Percentiles rank a stretch among this genome's conserved stretches.
These are phyloP conservation scores for Aspergillus phoenicis DNA, from an alignment of 2,329 filamentous ascomycete species.

Conservation along the genomic window DNA sequence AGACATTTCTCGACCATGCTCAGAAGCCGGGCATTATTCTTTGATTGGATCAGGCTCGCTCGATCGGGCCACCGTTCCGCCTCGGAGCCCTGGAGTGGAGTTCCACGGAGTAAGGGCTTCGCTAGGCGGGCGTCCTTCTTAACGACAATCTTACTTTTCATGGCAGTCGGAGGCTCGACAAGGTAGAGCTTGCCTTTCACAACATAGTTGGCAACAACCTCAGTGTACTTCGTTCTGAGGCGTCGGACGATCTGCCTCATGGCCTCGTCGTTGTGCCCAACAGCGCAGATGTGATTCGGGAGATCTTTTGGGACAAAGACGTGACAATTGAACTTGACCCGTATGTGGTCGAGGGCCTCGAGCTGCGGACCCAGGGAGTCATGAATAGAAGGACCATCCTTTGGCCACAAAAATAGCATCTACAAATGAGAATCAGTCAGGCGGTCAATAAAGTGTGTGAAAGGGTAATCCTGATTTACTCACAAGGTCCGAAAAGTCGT, in stretches of 20 bases:
- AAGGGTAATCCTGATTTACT: constrained; percentile 1
- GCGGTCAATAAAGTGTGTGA: not conserved
- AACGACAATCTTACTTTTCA: constrained; percentile 30
- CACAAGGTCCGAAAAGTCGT: constrained; percentile 31
- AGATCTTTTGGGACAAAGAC: constrained; percentile 41
- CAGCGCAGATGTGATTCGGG: constrained; percentile 34
- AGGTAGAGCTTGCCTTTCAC: constrained; percentile 39
- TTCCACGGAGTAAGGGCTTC: constrained; percentile 28
- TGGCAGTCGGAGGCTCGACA: constrained; percentile 31
- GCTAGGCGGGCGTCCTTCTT: constrained; percentile 22
- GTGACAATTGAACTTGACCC: constrained; percentile 43
- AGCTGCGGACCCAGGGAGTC: constrained; percentile 45
- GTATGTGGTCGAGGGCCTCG: constrained; percentile 50
- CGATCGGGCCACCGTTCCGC: constrained; percentile 26
- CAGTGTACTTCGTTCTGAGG: constrained; percentile 32
- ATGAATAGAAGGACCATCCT: constrained; percentile 43
- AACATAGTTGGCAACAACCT: constrained; percentile 31
- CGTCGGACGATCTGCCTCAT: constrained; percentile 41
- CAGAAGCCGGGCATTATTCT: constrained; percentile 35
- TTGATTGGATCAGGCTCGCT: constrained; percentile 26
- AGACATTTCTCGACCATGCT: constrained; percentile 36
- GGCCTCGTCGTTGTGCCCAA: constrained; percentile 35
- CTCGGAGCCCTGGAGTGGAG: constrained; percentile 18
- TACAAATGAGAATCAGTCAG: constrained; percentile 13
- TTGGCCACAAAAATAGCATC: constrained; percentile 51